A percentile compares a stretch with the other conserved stretches of the same genome.
These are phyloP conservation scores for Melampsora americana DNA, from an alignment of 1,284 basidiomycete genomes.

Conservation along the genomic window DNA sequence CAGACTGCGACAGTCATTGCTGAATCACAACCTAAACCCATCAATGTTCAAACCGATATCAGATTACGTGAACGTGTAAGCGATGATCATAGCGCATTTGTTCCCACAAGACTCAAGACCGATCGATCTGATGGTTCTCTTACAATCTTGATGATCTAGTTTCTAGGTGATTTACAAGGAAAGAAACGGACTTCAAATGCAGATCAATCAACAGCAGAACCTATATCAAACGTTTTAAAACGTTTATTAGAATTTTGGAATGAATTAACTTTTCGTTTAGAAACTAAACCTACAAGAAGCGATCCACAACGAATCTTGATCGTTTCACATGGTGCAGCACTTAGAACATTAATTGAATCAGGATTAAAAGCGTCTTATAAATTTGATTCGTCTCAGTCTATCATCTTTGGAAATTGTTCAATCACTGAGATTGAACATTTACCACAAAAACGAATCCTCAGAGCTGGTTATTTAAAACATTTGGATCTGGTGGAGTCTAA, in stretches of 20 bases:
- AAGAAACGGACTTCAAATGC: neutral
- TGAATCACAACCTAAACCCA: constrained; percentile 6
- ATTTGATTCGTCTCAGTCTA: constrained; percentile 7
- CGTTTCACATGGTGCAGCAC: constrained; percentile 37
- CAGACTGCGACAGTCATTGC: constrained; percentile 33
- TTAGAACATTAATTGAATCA: constrained; percentile 26
- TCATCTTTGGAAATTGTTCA: constrained; percentile 31
- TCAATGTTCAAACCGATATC: constrained; percentile 14
- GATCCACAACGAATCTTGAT: constrained; percentile 14
- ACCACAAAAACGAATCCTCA: neutral
- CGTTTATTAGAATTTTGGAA: constrained; percentile 39
- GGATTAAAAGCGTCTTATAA: constrained; percentile 1
- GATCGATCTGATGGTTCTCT: neutral
- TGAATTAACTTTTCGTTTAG: neutral
- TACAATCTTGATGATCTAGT: neutral
- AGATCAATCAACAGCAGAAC: constrained; percentile 30
- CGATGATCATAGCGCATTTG: neutral
- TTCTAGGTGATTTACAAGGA: constrained; percentile 37
- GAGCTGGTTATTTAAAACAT: neutral
- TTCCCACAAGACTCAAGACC: neutral
- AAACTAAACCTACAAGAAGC: neutral
- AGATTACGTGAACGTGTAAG: constrained; percentile 33
- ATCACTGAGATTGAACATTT: constrained; percentile 24
- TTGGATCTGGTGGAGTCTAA: neutral
- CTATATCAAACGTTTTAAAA: constrained; percentile 1